Percentiles rank a stretch among this genome's conserved stretches.
Evolutionary conservation across 371 early-diverging fungal species (phyloP).

Genomic region (Choanephora cucurbitarum): DNA sequence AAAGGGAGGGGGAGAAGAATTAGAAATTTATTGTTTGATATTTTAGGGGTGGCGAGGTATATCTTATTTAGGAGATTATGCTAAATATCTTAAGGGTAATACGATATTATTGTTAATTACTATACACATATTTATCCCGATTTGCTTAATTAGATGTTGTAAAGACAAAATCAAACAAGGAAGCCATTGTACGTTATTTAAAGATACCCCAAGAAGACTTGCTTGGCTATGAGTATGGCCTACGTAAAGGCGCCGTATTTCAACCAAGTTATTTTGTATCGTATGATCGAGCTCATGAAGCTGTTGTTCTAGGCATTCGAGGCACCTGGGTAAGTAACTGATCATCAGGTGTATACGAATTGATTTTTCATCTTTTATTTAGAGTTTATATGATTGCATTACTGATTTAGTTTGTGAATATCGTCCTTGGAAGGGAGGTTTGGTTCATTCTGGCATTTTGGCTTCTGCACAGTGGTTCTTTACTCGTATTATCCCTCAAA

Average conservation of each 20-base stretch:
- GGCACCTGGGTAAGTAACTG: slow-evolving; percentile 76
- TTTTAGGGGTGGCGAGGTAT: slow-evolving; percentile 53
- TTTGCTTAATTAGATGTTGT: slow-evolving; percentile 56
- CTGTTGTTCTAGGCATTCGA: slow-evolving; percentile 78
- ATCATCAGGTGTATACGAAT: slow-evolving; percentile 15
- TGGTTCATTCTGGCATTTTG: slow-evolving; percentile 82
- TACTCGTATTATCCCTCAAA: slow-evolving; percentile 68
- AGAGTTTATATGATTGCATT: slow-evolving; percentile 40
- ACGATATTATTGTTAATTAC: too few relatives aligned
- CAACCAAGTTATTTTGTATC: slow-evolving; percentile 82
- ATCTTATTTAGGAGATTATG: slow-evolving; percentile 51
- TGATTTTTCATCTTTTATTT: slow-evolving; percentile 68
- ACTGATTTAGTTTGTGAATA: slow-evolving; percentile 80
- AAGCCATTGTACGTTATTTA: slow-evolving; percentile 70
- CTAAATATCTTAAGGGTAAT: slow-evolving; percentile 47
- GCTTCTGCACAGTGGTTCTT: slow-evolving; percentile 80
- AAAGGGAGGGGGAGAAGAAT: neutral
- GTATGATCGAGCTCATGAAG: slow-evolving; percentile 63
- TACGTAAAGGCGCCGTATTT: slow-evolving; percentile 68
- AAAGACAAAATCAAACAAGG: slow-evolving; percentile 65
- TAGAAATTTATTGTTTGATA: neutral
- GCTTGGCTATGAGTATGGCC: slow-evolving; percentile 75
- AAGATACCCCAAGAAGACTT: slow-evolving; percentile 70
- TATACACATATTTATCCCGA: too few relatives aligned
- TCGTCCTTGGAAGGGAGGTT: slow-evolving; percentile 80